Base-by-base conservation (phyloP, 2,329 filamentous ascomycete species). In the Monosporascus ibericus region DNA sequence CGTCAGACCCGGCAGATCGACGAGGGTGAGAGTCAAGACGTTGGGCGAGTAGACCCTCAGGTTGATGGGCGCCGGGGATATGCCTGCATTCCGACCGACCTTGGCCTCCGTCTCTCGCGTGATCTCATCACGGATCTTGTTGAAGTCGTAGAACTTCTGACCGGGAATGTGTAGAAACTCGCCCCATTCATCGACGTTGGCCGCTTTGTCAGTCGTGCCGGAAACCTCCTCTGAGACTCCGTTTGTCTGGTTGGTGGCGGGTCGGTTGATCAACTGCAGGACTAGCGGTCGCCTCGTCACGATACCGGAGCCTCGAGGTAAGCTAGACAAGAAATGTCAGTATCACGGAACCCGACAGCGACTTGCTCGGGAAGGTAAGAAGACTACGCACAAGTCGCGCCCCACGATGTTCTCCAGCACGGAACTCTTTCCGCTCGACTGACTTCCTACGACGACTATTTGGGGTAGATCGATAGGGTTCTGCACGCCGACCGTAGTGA, bases 391-490 rank as follows among this genome's bases (percentile, higher is more conserved):
- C 92, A 99, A 99, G 76, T 99, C 94, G 78, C 94, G 84, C 54
- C 94, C 94, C 53, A 99, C 94, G 67, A 99, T 99, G 69, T 99
- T 99, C 75, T 99, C 94, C 66, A 99, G 75, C 63, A 99, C 94
- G 18, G 94, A 99, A 80, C 91, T 96, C 85, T 99, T 99, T 75
- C 94, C 94, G 72, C 92, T 96, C 20, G 94, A 99, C 77, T 99
- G 94, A 73, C 92, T 96, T 68, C 94, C 94, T 53, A 99, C 94
- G 62, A 99, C 94, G 63, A 88, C 92, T 71, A 99, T 99, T 78
- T 99, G 94, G 51, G 94, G 94, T 59, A 99, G 77, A 77, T 99
- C 94, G 79, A 99, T 99, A 57, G 94, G 94, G 75, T 99, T 99
- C 82, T 96, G 94, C 67, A 97, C 94, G 64, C 94, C 94, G 63